These are phyloP conservation scores for Stemphylium vesicarium DNA, from an alignment of 2,329 filamentous ascomycete genomes.

Conservation along the genomic window DNA sequence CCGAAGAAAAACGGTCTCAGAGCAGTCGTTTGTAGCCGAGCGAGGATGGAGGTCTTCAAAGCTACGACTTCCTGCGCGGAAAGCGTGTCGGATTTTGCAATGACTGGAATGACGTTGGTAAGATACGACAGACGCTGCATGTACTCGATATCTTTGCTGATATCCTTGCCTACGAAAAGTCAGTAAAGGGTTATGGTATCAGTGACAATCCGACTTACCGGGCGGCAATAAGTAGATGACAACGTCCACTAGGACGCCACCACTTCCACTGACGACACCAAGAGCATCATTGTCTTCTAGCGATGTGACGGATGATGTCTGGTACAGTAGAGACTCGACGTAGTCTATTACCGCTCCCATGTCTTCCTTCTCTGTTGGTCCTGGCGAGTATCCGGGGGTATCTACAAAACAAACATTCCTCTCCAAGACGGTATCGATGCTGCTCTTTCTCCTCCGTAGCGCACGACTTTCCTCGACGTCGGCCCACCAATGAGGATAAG, in stretches of 20 bases:
- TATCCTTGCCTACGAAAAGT: slow-evolving; percentile 42
- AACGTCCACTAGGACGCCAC: slow-evolving; percentile 82
- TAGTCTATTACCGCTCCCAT: slow-evolving; percentile 63
- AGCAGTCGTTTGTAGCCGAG: slow-evolving; percentile 62
- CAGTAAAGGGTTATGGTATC: slow-evolving; percentile 12
- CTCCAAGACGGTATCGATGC: slow-evolving; percentile 79
- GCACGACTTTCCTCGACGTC: slow-evolving; percentile 72
- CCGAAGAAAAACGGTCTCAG: slow-evolving; percentile 73
- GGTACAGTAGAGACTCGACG: slow-evolving; percentile 71
- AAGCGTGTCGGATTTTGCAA: slow-evolving; percentile 78
- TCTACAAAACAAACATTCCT: slow-evolving; percentile 95
- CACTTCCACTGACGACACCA: slow-evolving; percentile 78
- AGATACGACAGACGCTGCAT: slow-evolving; percentile 72
- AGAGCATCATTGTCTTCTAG: slow-evolving; percentile 77
- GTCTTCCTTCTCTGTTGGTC: slow-evolving; percentile 46
- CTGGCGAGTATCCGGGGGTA: slow-evolving; percentile 67
- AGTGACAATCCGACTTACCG: slow-evolving; percentile 57
- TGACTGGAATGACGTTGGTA: slow-evolving; percentile 84
- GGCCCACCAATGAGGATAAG: slow-evolving; percentile 90
- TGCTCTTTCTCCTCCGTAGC: slow-evolving; percentile 67
- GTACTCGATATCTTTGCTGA: slow-evolving; percentile 70
- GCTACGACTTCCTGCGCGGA: slow-evolving; percentile 62
- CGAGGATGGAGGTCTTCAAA: slow-evolving; percentile 66
- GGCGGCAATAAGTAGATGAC: slow-evolving; percentile 81
- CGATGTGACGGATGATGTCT: slow-evolving; percentile 65